Evolutionary conservation across 768 basidiomycete genomes (phyloP).

Genomic region (Lactarius deliciosus): DNA sequence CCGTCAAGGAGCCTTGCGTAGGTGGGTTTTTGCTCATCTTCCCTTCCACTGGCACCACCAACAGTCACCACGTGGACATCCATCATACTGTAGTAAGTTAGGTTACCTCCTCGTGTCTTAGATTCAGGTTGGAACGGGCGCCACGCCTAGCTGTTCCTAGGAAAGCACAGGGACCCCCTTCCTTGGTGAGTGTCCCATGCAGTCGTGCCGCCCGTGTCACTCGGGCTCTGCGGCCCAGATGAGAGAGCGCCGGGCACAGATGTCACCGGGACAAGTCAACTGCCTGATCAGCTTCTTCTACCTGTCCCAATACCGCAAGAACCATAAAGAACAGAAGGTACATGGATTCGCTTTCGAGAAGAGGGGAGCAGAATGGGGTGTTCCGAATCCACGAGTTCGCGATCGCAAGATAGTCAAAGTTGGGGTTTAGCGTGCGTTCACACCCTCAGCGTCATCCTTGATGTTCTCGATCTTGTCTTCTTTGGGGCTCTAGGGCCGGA

Average conservation of each 20-base stretch:
- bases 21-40: background rate
- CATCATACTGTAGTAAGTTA: background rate
- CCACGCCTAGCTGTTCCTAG: constrained; percentile 20
- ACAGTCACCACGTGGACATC: constrained; percentile 12
- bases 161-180: background rate
- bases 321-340: constrained; percentile 9
- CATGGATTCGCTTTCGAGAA: constrained; percentile 11
- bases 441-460: background rate
- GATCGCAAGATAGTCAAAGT: background rate
- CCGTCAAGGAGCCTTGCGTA: background rate
- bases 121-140: background rate
- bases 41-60: background rate
- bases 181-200: background rate
- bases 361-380: background rate
- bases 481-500: background rate
- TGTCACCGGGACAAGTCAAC: background rate
- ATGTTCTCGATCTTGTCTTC: constrained; percentile 6
- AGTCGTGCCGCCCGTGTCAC: background rate
- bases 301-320: background rate
- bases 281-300: background rate
- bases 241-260: background rate
- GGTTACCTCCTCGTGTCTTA: background rate
- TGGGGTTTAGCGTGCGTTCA: background rate
- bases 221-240: background rate
- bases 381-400: background rate